phyloP scores from a whole-genome alignment of 352 stramenopile species.

The Thraustochytrium striatum region DNA sequence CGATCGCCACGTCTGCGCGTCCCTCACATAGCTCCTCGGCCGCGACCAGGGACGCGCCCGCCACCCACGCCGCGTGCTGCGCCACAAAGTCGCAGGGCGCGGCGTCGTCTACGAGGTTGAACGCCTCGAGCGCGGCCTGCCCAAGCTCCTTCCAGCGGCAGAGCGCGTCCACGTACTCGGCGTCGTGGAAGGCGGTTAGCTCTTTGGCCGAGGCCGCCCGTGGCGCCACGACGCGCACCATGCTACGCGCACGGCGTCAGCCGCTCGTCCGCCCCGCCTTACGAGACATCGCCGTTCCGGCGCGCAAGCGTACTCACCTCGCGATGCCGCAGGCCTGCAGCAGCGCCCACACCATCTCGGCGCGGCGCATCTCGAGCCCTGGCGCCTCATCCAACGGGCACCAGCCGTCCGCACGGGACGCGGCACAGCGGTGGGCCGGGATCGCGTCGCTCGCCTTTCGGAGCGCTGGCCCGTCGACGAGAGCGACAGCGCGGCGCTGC shows the following conservation, averaged over 20 bases:
- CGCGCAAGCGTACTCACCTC: no score
- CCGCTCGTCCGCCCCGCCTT: no score
- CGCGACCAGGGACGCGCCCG: constrained; percentile 59
- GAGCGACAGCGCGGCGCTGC: no score
- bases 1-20: not conserved
- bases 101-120: constrained; percentile 61
- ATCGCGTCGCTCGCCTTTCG: no score
- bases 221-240: not conserved
- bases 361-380: no score
- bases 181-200: constrained; percentile 57
- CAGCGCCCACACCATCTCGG: constrained; percentile 18
- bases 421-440: no score
- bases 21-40: constrained; percentile 53
- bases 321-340: not conserved
- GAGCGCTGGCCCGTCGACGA: no score
- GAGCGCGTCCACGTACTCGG: constrained; percentile 57
- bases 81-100: constrained; percentile 60
- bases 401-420: no score
- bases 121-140: constrained; percentile 49
- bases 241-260: no score
- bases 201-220: constrained; percentile 51
- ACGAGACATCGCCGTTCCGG: no score
- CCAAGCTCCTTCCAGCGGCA: not conserved
- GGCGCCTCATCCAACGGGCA: no score
- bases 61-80: constrained; percentile 61